A percentile compares a stretch with the other conserved stretches of the same genome.
phyloP scores from a whole-genome alignment of 176 grass and related monocot genomes.

The Puya raimondii region DNA sequence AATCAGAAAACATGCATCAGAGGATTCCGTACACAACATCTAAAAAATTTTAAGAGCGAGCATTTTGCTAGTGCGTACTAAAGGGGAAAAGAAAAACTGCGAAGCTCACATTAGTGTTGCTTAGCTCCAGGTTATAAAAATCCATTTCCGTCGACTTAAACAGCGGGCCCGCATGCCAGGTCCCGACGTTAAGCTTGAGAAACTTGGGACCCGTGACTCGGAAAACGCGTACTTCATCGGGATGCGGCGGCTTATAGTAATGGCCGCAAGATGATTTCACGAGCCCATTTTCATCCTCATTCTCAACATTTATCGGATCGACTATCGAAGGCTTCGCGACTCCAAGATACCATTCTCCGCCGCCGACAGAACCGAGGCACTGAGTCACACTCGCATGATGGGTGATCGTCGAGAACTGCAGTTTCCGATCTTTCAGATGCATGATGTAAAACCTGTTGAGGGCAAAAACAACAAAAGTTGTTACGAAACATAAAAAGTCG shows the following conservation, averaged over 20 bases:
- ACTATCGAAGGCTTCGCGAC: conserved; percentile 68
- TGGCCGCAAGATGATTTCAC: conserved; percentile 43
- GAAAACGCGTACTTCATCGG: conserved; percentile 65
- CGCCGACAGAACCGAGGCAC: conserved; percentile 77
- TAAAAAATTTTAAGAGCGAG: neutral
- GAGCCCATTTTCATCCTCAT: conserved; percentile 29
- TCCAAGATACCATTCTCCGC: conserved; percentile 78
- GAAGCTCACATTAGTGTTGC: conserved; percentile 87
- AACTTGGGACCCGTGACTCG: conserved; percentile 74
- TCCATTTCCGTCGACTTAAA: conserved; percentile 64
- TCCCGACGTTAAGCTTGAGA: conserved; percentile 75
- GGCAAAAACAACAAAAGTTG: neutral
- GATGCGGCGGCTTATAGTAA: conserved; percentile 56
- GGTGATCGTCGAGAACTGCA: conserved; percentile 61
- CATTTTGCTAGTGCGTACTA: neutral
- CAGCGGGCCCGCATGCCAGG: conserved; percentile 88
- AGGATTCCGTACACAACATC: neutral
- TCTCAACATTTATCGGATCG: conserved; percentile 27
- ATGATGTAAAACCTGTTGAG: conserved; percentile 37
- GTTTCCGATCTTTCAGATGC: conserved; percentile 41
- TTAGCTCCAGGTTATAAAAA: conserved; percentile 97
- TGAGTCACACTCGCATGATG: conserved; percentile 94
- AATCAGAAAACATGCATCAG: too few relatives aligned
- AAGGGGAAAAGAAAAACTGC: neutral
- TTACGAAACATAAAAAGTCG: neutral